Percentiles rank a stretch among this genome's conserved stretches.
phyloP scores from a whole-genome alignment of 2,329 filamentous ascomycete species.

The Cryphonectria radicalis region DNA sequence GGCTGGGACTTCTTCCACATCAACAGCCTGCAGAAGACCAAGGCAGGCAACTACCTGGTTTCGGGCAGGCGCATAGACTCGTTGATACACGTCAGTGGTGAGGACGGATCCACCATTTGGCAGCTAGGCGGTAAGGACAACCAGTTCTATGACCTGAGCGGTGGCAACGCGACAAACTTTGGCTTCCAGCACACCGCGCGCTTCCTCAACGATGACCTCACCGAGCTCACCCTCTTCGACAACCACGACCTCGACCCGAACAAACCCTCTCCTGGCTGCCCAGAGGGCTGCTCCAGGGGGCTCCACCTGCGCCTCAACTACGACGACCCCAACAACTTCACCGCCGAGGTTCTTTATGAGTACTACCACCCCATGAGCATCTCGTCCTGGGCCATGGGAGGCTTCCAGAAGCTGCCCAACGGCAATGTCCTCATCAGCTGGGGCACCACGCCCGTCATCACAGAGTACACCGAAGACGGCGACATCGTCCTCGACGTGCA shows the following conservation, averaged over 20 bases:
- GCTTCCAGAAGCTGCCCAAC: slow-evolving; percentile 27
- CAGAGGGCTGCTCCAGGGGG: slow-evolving; percentile 31
- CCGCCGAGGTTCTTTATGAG: slow-evolving; percentile 45
- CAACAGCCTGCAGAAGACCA: slow-evolving; percentile 58
- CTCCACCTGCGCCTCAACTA: slow-evolving; percentile 38
- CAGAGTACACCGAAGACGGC: slow-evolving; percentile 48
- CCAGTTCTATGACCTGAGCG: slow-evolving; percentile 44
- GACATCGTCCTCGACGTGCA: slow-evolving; percentile 47
- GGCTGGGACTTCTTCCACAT: slow-evolving; percentile 62
- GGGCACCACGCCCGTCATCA: slow-evolving; percentile 51
- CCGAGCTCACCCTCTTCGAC: slow-evolving; percentile 52
- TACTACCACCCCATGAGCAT: slow-evolving; percentile 40
- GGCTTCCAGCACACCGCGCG: slow-evolving; percentile 55
- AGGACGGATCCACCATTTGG: slow-evolving; percentile 55
- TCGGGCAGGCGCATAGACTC: slow-evolving; percentile 48
- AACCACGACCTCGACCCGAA: slow-evolving; percentile 44
- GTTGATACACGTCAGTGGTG: slow-evolving; percentile 45
- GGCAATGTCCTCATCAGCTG: slow-evolving; percentile 49
- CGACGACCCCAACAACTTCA: slow-evolving; percentile 44
- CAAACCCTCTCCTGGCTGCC: slow-evolving; percentile 26
- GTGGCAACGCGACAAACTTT: slow-evolving; percentile 44
- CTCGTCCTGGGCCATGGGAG: slow-evolving; percentile 28
- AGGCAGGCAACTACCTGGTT: slow-evolving; percentile 57
- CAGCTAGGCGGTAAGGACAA: slow-evolving; percentile 54
- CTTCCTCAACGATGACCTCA: slow-evolving; percentile 41